Conservation (phyloP, 495 filamentous ascomycete genomes). For the Tuber umbilicatum region DNA sequence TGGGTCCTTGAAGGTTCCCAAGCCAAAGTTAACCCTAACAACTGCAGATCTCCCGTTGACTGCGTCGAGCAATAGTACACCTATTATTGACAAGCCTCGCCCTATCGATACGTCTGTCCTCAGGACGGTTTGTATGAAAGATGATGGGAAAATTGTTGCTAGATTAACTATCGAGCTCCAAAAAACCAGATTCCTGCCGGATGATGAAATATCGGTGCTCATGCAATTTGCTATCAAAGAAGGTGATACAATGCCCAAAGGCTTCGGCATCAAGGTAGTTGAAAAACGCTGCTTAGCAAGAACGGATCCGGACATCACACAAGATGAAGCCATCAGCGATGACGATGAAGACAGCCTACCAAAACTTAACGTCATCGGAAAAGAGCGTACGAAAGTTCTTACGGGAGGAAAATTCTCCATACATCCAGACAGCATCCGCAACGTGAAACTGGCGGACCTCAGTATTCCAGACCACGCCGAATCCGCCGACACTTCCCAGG, state of each 20-base stretch:
- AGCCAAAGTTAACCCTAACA: conserved; percentile 40
- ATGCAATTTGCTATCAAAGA: conserved; percentile 28
- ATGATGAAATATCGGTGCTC: conserved; percentile 32
- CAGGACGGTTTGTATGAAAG: conserved; percentile 27
- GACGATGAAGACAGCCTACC: conserved; percentile 17
- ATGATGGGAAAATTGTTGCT: conserved; percentile 35
- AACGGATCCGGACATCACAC: conserved; percentile 10
- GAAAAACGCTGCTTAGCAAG: conserved; percentile 30
- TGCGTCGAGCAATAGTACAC: conserved; percentile 38
- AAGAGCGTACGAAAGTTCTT: conserved; percentile 33
- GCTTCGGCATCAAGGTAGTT: conserved; percentile 30
- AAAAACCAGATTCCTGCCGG: conserved; percentile 37
- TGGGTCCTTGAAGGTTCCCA: conserved; percentile 20
- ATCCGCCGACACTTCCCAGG: not conserved
- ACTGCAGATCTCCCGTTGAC: conserved; percentile 36
- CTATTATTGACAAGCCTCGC: conserved; percentile 35
- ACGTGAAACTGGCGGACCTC: conserved; percentile 9
- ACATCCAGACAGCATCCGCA: conserved; percentile 16
- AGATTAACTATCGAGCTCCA: conserved; percentile 39
- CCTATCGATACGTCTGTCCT: conserved; percentile 26
- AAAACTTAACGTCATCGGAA: conserved; percentile 27
- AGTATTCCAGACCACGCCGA: not conserved
- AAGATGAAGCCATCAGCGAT: conserved; percentile 22
- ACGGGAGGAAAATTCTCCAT: conserved; percentile 29
- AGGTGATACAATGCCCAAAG: conserved; percentile 31